These are phyloP conservation scores for Piper longum DNA, from an alignment of 164 flowering plant species.

Conservation along the genomic window DNA sequence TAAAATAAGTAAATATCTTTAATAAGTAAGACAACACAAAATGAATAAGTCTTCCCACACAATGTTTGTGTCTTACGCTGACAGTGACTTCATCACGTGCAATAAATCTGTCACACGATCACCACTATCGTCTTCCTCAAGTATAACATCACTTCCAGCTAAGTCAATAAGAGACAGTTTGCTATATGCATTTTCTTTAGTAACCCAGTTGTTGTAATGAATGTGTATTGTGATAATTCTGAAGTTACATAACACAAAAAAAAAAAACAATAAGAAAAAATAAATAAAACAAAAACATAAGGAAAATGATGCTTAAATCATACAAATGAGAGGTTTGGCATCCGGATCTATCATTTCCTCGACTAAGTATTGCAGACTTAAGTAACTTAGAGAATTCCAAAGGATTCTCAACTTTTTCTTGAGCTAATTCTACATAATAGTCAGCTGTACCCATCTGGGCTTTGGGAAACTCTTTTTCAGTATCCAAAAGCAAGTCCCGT, in stretches of 20 bases:
- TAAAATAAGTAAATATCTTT: background rate
- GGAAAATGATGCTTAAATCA: slow-evolving; percentile 13
- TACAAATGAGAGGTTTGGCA: slow-evolving; percentile 83
- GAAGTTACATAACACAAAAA: slow-evolving; percentile 5
- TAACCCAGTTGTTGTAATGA: slow-evolving; percentile 55
- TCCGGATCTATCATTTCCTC: slow-evolving; percentile 44
- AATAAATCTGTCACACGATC: slow-evolving; percentile 77
- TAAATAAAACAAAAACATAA: background rate
- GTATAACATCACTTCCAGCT: slow-evolving; percentile 83
- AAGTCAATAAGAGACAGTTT: slow-evolving; percentile 92
- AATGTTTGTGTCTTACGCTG: slow-evolving; percentile 51
- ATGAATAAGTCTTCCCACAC: background rate
- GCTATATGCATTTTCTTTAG: slow-evolving; percentile 63
- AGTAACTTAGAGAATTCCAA: slow-evolving; percentile 61
- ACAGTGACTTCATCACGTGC: slow-evolving; percentile 88
- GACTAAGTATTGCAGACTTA: slow-evolving; percentile 49
- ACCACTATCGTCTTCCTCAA: slow-evolving; percentile 57
- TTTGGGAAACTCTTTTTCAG: slow-evolving; percentile 32
- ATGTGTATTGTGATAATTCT: slow-evolving; percentile 80
- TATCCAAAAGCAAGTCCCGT: slow-evolving; percentile 58
- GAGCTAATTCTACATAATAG: slow-evolving; percentile 49
- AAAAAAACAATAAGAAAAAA: background rate
- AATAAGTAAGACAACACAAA: background rate
- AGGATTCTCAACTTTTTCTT: slow-evolving; percentile 81
- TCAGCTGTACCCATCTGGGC: slow-evolving; percentile 42